phyloP scores from a whole-genome alignment of 257 asterid species.

The Gynochthodes officinalis region DNA sequence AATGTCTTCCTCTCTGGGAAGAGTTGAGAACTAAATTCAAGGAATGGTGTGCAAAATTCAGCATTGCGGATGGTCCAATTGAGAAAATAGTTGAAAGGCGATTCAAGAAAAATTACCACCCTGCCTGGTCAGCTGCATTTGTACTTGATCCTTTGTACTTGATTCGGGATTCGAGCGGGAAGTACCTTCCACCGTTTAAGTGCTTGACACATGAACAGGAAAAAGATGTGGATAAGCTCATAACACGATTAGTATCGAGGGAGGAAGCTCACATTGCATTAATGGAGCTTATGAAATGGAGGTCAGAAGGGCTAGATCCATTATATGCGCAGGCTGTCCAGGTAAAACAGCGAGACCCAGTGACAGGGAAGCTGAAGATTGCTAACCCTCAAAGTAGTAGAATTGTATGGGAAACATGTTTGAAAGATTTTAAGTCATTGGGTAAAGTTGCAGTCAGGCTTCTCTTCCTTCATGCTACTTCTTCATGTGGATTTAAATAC shows the following conservation, averaged over 20 bases:
- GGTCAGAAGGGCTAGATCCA: constrained; percentile 82
- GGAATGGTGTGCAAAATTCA: constrained; percentile 68
- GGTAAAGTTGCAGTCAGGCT: constrained; percentile 80
- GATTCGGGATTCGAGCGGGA: constrained; percentile 65
- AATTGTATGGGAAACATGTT: constrained; percentile 82
- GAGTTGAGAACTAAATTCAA: constrained; percentile 52
- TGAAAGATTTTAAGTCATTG: constrained; percentile 56
- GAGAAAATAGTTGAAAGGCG: constrained; percentile 56
- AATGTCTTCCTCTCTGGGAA: constrained; percentile 86
- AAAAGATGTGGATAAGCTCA: constrained; percentile 68
- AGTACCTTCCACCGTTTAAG: constrained; percentile 82
- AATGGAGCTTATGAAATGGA: constrained; percentile 91
- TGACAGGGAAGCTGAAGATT: constrained; percentile 74
- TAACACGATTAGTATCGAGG: constrained; percentile 54
- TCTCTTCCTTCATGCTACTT: constrained; percentile 82
- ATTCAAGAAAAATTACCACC: constrained; percentile 64
- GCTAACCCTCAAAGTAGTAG: constrained; percentile 88
- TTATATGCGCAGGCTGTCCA: constrained; percentile 88
- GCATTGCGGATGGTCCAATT: constrained; percentile 44
- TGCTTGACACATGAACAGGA: constrained; percentile 73
- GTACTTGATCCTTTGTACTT: constrained; percentile 75
- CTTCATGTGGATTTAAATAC: constrained; percentile 55
- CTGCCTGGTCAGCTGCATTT: constrained; percentile 88
- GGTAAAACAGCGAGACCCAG: constrained; percentile 63
- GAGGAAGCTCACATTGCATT: constrained; percentile 73